Conservation (phyloP, 192 early-diverging fungal genomes). For the Mortierella hygrophila region DNA sequence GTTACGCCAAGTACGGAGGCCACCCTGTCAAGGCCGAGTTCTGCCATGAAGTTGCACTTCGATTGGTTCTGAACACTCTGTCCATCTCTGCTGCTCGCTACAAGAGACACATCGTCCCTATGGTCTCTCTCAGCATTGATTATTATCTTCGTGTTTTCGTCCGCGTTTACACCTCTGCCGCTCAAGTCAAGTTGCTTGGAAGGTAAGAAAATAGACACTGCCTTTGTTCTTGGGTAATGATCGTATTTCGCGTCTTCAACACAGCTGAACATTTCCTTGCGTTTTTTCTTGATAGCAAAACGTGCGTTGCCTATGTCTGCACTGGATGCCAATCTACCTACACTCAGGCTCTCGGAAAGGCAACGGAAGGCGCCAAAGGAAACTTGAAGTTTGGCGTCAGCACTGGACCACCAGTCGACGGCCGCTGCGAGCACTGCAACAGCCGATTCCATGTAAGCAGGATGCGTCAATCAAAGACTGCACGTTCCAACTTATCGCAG, state of each 20-base stretch:
- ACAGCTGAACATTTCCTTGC: not conserved
- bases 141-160: slow-evolving; percentile 99
- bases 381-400: slow-evolving; percentile 75
- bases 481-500: too few relatives aligned
- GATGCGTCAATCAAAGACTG: not conserved
- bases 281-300: slow-evolving; percentile 70
- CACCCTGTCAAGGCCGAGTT: slow-evolving; percentile 89
- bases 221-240: not conserved
- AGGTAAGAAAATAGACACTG: slow-evolving; percentile 58
- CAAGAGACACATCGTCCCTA: slow-evolving; percentile 86
- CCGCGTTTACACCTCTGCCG: slow-evolving; percentile 81
- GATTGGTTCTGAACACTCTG: slow-evolving; percentile 87
- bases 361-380: slow-evolving; percentile 64
- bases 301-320: slow-evolving; percentile 88
- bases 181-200: slow-evolving; percentile 80
- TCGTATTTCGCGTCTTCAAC: not conserved
- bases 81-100: slow-evolving; percentile 89
- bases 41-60: slow-evolving; percentile 96
- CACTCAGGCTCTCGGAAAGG: slow-evolving; percentile 81
- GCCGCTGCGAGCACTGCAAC: slow-evolving; percentile 81
- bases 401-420: slow-evolving; percentile 70
- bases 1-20: slow-evolving; percentile 96
- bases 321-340: slow-evolving; percentile 82
- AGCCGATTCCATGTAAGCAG: slow-evolving; percentile 73
- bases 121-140: slow-evolving; percentile 95